Evolutionary conservation across 306 rosid genomes (phyloP), one percentile per base, ranked within the genome.

Genomic region (Urtica urens): DNA sequence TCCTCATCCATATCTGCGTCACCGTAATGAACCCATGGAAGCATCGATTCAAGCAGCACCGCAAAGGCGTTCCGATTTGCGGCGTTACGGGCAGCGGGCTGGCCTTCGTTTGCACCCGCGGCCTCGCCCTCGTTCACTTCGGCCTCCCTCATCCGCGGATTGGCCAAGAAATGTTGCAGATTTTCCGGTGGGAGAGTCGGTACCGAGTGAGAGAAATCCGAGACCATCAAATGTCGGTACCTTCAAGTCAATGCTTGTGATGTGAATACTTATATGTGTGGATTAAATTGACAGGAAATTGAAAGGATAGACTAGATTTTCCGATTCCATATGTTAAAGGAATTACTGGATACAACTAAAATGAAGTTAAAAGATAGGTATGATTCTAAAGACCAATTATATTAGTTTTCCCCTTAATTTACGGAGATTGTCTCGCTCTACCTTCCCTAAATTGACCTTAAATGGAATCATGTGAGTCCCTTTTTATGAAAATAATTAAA

Each of bases 21-120:
- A 30, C 66, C 87, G 23, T 85, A 90, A 46, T 78, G 78, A 64
- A 76, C 87, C 99, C 95, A 90, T 6, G 95, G 99, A 40, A 90
- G 79, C 87, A 90, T 55, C 0, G 99, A 90, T 71, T 85, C 99
- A 18, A 90, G 72, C 70, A 79, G 72, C 46, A 90, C 94, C 7
- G 93, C 87, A 46, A 85, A 52, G 42, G 94, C 76, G 69, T 70
- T 90, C 43, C 99, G 59, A 53, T 79, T 73, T 34, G 68, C 71
- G 42, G 82, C 80, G 18, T 72, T 59, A 10, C 92, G 85, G 28
- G 76, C 73, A 40, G 76, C 78, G 35, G 58, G 78, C 42, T 69
- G 76, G 19, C 66, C 76, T 40, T 67, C 78, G 7, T 46, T 78
- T 59, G 64, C 78, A 65, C 70, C 59, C 41, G 69, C 94, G 53